Percentiles rank a stretch among this genome's conserved stretches.
These are phyloP conservation scores for Coix lacrymajobi DNA, from an alignment of 176 grass and related monocot genomes.

Conservation along the genomic window DNA sequence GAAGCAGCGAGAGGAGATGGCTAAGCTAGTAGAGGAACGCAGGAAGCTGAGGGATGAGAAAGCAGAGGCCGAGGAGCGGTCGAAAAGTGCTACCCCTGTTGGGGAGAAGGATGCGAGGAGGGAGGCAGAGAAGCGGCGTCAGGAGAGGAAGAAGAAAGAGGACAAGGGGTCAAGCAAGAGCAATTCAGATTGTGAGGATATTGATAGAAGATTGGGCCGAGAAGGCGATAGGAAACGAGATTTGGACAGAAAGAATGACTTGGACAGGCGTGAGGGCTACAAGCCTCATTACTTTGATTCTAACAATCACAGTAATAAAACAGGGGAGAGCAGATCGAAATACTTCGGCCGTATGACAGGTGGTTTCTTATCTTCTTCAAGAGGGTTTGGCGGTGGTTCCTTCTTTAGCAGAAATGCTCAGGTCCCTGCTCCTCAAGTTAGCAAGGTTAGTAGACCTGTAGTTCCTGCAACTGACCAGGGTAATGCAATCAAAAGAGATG, in stretches of 20 bases:
- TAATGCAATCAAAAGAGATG: conserved; percentile 56
- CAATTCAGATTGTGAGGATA: conserved; percentile 82
- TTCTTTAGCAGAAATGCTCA: conserved; percentile 71
- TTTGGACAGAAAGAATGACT: conserved; percentile 51
- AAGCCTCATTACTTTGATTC: conserved; percentile 38
- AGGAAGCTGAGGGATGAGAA: conserved; percentile 85
- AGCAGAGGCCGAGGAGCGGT: conserved; percentile 67
- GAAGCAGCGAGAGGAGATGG: conserved; percentile 89
- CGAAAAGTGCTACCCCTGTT: conserved; percentile 54
- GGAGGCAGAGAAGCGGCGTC: conserved; percentile 48
- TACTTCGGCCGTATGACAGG: conserved; percentile 73
- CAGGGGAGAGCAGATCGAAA: conserved; percentile 40
- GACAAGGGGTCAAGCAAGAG: conserved; percentile 90
- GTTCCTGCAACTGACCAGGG: conserved; percentile 41
- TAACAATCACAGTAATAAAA: conserved; percentile 37
- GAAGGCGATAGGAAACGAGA: conserved; percentile 54
- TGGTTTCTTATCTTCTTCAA: conserved; percentile 61
- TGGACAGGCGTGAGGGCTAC: conserved; percentile 45
- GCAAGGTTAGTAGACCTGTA: conserved; percentile 45
- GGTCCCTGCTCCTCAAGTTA: conserved; percentile 35
- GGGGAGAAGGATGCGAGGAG: conserved; percentile 73
- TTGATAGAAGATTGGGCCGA: conserved; percentile 47
- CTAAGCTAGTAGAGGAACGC: conserved; percentile 84
- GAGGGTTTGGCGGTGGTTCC: conserved; percentile 52
- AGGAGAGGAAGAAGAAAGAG: conserved; percentile 78